Evolutionary conservation across 108 stramenopile species (phyloP), one percentile per base, ranked within the genome.

Genomic region (Schizochytrium sp.): DNA sequence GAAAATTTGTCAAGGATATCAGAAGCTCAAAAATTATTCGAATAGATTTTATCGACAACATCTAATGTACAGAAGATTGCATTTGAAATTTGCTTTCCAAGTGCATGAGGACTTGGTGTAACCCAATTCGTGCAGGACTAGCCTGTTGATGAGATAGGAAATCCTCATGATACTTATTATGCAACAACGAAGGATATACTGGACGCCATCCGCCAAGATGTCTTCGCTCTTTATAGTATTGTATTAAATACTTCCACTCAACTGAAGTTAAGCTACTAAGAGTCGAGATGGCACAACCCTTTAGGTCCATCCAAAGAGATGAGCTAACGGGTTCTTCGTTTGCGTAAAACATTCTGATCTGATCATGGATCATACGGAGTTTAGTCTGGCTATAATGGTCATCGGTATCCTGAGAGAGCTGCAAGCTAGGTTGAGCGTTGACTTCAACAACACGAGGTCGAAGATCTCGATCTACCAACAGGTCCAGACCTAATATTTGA

Each of bases 371-470:
- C 76, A 55, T 83, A 12, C 45, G 19, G 10, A 44, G 76, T 53
- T 83, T 83, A n/a, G 76, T 83, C 50, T 55, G 50, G 47, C 50
- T 83, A 28, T 83, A 83, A 3, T 83, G 76, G 47, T 55, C 76
- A 1, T 56, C 5, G 45, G 12, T 38, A 53, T 83, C 76, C 10
- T 55, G 28, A 7, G 50, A 55, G 28, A 3, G 45, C 4, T n/a
- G 47, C 17, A 83, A 53, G n/a, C 76, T 83, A n/a, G 76, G 76
- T 53, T 83, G 76, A n/a, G 76, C 76, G 76, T 83, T 83, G 0
- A 83, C 76, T 28, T 83, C 76, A 55, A 83, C 5, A 47, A 83
- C 76, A 38, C 76, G 76, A 5, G 76, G 45, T 0, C 55, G 49
- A 0, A 83, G 28, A 1, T 83, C 28, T 28, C 28, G 17, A 53